A percentile compares a stretch with the other conserved stretches of the same genome.
Evolutionary conservation across 225 moss, liverwort and hornwort species (phyloP).

Genomic region (Sphagnum contortum): DNA sequence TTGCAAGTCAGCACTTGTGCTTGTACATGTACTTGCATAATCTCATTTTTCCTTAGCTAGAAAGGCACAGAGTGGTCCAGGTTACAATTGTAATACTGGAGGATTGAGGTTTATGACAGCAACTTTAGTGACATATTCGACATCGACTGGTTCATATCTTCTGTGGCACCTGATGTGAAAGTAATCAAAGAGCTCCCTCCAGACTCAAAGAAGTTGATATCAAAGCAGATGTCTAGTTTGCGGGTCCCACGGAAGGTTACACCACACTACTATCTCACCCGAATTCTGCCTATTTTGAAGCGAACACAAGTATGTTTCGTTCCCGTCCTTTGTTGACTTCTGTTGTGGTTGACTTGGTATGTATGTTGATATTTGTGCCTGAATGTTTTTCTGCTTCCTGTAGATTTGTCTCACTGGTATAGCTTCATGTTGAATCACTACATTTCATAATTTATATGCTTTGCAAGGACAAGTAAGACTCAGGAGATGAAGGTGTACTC

Average conservation of each 20-base stretch:
- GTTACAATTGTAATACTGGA: no score
- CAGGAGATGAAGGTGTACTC: no score
- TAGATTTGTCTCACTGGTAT: no score
- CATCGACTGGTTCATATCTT: constrained; percentile 60
- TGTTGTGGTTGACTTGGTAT: background rate
- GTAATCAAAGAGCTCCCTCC: constrained; percentile 43
- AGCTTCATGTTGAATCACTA: no score
- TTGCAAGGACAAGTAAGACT: no score
- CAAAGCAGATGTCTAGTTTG: constrained; percentile 12
- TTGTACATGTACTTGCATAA: background rate
- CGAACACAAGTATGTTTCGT: constrained; percentile 17
- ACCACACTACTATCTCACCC: constrained; percentile 33
- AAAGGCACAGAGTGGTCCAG: no score
- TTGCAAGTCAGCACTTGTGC: background rate
- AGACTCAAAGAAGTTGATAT: background rate
- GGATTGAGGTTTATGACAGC: constrained; percentile 19
- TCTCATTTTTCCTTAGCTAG: no score
- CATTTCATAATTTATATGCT: no score
- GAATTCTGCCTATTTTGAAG: constrained; percentile 20
- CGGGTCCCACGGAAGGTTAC: constrained; percentile 60
- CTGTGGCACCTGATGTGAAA: constrained; percentile 49
- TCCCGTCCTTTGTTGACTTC: background rate
- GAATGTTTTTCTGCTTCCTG: no score
- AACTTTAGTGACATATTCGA: constrained; percentile 85
- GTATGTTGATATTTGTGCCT: no score